Evolutionary conservation across 345 rosid genomes (phyloP).

Genomic region (Gossypium stocksii): DNA sequence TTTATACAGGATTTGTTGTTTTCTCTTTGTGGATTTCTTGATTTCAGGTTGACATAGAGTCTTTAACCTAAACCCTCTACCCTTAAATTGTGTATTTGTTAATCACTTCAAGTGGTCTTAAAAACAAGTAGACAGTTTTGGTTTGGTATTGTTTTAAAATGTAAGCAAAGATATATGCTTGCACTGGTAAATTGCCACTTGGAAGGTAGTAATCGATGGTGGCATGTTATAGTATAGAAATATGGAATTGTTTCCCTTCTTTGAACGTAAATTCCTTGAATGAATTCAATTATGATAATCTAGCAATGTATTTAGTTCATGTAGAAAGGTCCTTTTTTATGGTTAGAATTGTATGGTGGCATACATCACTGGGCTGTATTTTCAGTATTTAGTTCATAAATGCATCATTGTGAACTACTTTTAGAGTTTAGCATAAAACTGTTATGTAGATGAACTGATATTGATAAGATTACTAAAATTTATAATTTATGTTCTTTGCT

Average conservation of each 20-base stretch:
- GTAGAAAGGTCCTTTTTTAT: neutral
- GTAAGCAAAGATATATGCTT: neutral
- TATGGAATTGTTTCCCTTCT: neutral
- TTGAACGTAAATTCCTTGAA: no score
- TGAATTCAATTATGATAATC: no score
- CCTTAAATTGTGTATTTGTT: neutral
- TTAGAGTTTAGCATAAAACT: neutral
- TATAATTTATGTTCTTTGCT: neutral
- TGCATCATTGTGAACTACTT: neutral
- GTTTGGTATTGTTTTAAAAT: neutral
- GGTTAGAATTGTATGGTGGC: neutral
- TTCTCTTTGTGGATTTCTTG: neutral
- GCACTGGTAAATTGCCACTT: neutral
- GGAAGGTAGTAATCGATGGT: neutral
- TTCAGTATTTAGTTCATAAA: neutral
- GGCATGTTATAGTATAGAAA: neutral
- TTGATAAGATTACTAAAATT: neutral
- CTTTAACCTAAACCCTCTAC: neutral
- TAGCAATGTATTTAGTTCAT: no score
- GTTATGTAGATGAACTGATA: neutral
- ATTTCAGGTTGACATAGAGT: neutral
- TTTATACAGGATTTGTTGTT: neutral
- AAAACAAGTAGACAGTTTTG: neutral
- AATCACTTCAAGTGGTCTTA: neutral
- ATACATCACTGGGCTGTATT: neutral